These are phyloP conservation scores for Laburnicola sp. DNA, from an alignment of 2,329 filamentous ascomycete species.

Conservation along the genomic window DNA sequence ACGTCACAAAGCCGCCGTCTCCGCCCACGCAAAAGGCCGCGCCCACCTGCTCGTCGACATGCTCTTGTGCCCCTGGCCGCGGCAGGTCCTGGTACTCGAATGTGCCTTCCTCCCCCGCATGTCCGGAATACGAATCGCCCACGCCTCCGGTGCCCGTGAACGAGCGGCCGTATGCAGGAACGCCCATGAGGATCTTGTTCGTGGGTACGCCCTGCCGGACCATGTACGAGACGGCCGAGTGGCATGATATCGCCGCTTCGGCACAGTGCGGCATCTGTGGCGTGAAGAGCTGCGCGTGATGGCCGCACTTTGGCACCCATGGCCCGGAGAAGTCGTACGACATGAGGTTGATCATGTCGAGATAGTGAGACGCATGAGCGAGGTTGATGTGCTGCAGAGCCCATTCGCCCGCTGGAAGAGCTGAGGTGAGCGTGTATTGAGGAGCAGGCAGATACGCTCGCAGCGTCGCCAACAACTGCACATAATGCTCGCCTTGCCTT, in stretches of 20 bases:
- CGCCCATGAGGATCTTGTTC: constrained; percentile 73
- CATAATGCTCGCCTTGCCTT: constrained; percentile 70
- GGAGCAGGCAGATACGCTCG: constrained; percentile 70
- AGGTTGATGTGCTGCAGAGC: constrained; percentile 72
- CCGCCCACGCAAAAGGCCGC: constrained; percentile 73
- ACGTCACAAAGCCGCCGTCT: constrained; percentile 77
- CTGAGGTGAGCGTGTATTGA: constrained; percentile 70
- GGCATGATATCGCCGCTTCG: constrained; percentile 61
- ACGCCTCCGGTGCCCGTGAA: constrained; percentile 68
- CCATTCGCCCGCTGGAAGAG: constrained; percentile 69
- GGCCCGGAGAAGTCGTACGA: constrained; percentile 77
- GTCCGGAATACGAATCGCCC: constrained; percentile 61
- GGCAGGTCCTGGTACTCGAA: constrained; percentile 77
- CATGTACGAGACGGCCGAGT: constrained; percentile 67
- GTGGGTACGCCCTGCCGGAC: constrained; percentile 67
- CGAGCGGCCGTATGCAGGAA: constrained; percentile 75
- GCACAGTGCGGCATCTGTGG: constrained; percentile 59
- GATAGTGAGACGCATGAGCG: constrained; percentile 61
- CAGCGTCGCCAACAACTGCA: constrained; percentile 67
- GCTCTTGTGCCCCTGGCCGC: constrained; percentile 62
- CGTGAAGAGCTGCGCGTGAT: constrained; percentile 75
- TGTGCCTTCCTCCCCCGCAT: constrained; percentile 64
- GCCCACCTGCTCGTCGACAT: constrained; percentile 66
- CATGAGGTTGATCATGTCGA: constrained; percentile 79
- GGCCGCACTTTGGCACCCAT: constrained; percentile 69